Evolutionary conservation across 106 monocot species (phyloP), one percentile per base, ranked within the genome.

Genomic region (Dendrobium nobile): DNA sequence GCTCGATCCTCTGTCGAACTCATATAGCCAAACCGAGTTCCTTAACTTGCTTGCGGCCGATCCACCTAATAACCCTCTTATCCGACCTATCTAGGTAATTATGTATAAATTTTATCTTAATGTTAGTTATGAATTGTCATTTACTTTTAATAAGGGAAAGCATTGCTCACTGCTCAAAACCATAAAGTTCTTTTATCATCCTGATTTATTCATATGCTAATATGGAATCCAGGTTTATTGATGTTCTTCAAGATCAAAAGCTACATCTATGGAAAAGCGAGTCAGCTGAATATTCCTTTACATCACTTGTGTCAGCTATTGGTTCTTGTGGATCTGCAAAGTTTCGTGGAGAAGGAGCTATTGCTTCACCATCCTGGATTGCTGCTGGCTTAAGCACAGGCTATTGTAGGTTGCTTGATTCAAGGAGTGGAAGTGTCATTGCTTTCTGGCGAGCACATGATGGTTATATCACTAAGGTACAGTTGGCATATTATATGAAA

Each of bases 361-460:
- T 73, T 58, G 26, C 59, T 75, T 82, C 85, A 9, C 78, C 88
- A 47, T 91, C 89, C 13, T 93, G 87, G 85, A 82, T 95, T 73
- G 93, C 92, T 18, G 81, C 80, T 68, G 95, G 95, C 22, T 75
- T 88, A 45, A 95, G 99, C 84, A 92, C 99, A 73, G 99, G 99
- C 44, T 80, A 89, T 75, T 99, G 99, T 83, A 86, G 95, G 80
- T 85, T 99, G 73, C 89, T 99, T 79, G 99, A 99, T 83, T 73
- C 82, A 44, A 89, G 99, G 77, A 88, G 93, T 82, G 95, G 99
- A 81, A 82, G 85, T 72, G 82, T 91, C 11, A 68, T 99, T 84
- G 85, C 93, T 55, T 72, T 77, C 82, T 99, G 99, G 99, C 82
- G 86, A 87, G 95, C 95, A 59, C 99, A 99, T 85, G 91, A 95